Evolutionary conservation across 2,329 filamentous ascomycete species (phyloP).

Genomic region (Biscogniauxia marginata): DNA sequence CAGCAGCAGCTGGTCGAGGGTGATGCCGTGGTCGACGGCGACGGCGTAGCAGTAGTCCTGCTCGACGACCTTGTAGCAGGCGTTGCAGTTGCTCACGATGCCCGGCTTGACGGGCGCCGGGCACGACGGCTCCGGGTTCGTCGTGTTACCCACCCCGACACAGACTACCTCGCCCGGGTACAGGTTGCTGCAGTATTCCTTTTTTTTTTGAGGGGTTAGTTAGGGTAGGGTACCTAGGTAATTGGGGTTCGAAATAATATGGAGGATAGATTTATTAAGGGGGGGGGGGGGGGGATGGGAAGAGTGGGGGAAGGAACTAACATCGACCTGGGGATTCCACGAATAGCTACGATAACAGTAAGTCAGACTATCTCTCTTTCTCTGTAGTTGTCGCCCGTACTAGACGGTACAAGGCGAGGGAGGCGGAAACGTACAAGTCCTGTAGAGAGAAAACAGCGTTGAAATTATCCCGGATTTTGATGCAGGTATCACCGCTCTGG

Average conservation of each 20-base stretch:
- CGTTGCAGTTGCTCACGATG: conserved; percentile 18
- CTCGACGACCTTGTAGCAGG: conserved; percentile 22
- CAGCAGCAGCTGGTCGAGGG: conserved; percentile 11
- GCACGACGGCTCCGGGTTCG: conserved; percentile 12
- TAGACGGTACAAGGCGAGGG: not conserved
- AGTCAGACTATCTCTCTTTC: not conserved
- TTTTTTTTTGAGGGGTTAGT: conserved; percentile 2
- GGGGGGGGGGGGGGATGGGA: not conserved
- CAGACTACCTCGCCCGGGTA: conserved; percentile 22
- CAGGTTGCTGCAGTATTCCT: conserved; percentile 23
- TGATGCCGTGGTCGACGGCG: conserved; percentile 7
- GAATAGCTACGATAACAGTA: conserved; percentile 9
- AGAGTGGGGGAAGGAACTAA: conserved; percentile 4
- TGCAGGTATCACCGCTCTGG: conserved; percentile 19
- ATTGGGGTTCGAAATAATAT: too few relatives aligned
- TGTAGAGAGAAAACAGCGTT: conserved; percentile 32
- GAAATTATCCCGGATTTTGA: conserved; percentile 18
- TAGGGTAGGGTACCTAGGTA: too few relatives aligned
- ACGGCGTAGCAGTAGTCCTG: conserved; percentile 22
- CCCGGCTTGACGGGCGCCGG: conserved; percentile 17
- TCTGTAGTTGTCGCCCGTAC: not conserved
- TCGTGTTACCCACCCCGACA: conserved; percentile 7
- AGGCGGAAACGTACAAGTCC: conserved; percentile 23
- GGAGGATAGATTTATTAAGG: too few relatives aligned
- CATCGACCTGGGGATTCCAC: conserved; percentile 19